Conservation (phyloP, 176 grass and related monocot species). For the Cenchrus fungigraminus region DNA sequence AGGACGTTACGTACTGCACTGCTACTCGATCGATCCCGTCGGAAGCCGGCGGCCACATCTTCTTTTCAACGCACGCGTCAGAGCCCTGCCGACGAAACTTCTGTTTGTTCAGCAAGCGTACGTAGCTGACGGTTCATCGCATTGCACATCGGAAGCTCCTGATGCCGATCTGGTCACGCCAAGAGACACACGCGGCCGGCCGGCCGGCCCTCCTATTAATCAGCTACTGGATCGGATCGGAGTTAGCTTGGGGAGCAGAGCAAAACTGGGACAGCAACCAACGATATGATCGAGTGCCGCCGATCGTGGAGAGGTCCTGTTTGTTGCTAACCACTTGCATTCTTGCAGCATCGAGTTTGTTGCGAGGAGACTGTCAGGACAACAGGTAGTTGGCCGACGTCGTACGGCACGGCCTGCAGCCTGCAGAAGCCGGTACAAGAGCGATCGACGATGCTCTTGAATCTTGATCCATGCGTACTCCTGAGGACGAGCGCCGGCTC, state of each 20-base stretch:
- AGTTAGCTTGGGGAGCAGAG: constrained; percentile 5
- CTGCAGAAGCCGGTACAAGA: no score
- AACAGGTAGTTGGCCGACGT: neutral
- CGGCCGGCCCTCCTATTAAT: neutral
- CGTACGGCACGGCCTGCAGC: constrained; percentile 4
- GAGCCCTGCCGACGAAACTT: no score
- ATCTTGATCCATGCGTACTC: neutral
- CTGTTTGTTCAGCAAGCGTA: no score
- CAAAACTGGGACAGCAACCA: neutral
- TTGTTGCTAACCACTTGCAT: neutral
- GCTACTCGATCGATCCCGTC: neutral
- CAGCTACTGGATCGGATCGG: neutral
- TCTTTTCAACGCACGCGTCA: no score
- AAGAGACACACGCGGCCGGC: neutral
- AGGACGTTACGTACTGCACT: neutral
- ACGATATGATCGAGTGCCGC: neutral
- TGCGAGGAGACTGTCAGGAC: constrained; percentile 25
- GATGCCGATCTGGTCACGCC: neutral
- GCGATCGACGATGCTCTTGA: no score
- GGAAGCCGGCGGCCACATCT: neutral
- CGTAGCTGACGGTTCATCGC: neutral
- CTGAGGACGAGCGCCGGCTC: no score
- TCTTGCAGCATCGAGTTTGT: constrained; percentile 13
- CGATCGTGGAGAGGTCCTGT: neutral
- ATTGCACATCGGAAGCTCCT: neutral